These are phyloP conservation scores for Saccharomycopsis sp. DNA, from an alignment of 805 yeast genomes.

Conservation along the genomic window DNA sequence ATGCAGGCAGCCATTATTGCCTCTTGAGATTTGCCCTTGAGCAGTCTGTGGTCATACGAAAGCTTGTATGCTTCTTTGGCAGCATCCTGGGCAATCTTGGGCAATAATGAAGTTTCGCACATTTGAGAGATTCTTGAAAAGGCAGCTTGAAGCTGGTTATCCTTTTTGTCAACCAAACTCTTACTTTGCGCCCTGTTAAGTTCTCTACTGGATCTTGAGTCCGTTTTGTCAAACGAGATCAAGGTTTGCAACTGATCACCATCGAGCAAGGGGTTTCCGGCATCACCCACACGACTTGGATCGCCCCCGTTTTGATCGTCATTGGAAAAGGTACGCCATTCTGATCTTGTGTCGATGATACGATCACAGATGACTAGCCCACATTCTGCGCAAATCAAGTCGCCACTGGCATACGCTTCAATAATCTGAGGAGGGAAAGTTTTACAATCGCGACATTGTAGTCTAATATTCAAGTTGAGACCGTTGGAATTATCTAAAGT, in stretches of 20 bases:
- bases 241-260: constrained; percentile 88
- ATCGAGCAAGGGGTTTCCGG: constrained; percentile 84
- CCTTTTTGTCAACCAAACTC: constrained; percentile 77
- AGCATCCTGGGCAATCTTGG: constrained; percentile 92
- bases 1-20: constrained; percentile 96
- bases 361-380: constrained; percentile 89
- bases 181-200: constrained; percentile 83
- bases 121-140: constrained; percentile 86
- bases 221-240: constrained; percentile 81
- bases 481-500: no score
- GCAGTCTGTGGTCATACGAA: constrained; percentile 75
- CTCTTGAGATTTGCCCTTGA: constrained; percentile 88
- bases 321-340: constrained; percentile 97
- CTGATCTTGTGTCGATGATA: constrained; percentile 90
- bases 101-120: constrained; percentile 94
- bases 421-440: constrained; percentile 92
- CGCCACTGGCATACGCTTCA: constrained; percentile 95
- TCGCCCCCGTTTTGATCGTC: constrained; percentile 98
- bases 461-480: constrained; percentile 77
- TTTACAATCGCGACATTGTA: constrained; percentile 94
- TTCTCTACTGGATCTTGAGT: constrained; percentile 80
- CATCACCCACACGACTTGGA: constrained; percentile 99
- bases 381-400: constrained; percentile 96
- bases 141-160: constrained; percentile 80
- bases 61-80: constrained; percentile 93